A percentile compares a stretch with the other conserved stretches of the same genome.
These are phyloP conservation scores for Castanea sativa DNA, from an alignment of 306 rosid species.

Conservation along the genomic window DNA sequence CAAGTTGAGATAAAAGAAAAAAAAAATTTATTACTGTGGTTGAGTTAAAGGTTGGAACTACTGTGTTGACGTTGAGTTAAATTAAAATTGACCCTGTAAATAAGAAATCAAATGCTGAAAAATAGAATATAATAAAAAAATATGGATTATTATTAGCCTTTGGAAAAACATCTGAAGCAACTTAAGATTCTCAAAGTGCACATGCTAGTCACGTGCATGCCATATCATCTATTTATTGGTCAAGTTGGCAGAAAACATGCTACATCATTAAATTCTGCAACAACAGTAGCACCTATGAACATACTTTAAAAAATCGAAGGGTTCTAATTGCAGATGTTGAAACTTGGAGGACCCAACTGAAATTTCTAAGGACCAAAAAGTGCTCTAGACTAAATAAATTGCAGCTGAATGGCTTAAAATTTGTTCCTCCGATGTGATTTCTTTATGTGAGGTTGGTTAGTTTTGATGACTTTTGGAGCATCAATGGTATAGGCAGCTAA, in stretches of 20 bases:
- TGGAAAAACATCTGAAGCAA: background rate
- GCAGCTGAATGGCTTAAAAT: background rate
- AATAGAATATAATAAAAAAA: too few species aligned
- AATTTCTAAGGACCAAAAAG: background rate
- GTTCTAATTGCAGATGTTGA: background rate
- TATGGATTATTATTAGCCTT: background rate
- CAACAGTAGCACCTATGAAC: background rate
- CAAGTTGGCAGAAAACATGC: background rate
- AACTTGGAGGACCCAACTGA: background rate
- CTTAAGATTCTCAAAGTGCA: background rate
- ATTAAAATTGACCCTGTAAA: too few species aligned
- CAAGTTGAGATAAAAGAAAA: background rate
- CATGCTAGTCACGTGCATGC: background rate
- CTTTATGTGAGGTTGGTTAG: background rate
- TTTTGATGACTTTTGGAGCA: background rate
- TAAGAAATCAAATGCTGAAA: too few species aligned
- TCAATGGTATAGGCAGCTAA: background rate
- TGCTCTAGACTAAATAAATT: too few species aligned
- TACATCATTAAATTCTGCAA: background rate
- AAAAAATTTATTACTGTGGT: background rate
- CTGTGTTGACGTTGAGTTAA: too few species aligned
- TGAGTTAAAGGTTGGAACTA: background rate
- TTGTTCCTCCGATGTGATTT: background rate
- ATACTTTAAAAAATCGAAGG: background rate
- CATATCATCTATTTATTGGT: background rate